Base-by-base conservation (phyloP, 768 basidiomycete genomes). In the Dentipellis fragilis region DNA sequence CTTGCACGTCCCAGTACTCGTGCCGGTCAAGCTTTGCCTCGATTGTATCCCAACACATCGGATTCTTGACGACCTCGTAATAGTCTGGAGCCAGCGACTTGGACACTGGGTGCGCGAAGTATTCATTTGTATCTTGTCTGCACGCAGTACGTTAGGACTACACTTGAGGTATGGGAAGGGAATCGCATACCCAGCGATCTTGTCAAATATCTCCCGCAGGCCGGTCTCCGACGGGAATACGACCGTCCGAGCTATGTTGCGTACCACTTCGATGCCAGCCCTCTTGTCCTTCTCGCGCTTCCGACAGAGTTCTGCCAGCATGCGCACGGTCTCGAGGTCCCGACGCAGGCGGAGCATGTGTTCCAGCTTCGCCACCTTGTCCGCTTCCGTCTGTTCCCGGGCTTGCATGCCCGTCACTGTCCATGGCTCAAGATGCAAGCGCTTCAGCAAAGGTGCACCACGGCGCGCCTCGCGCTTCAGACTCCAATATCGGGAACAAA, bases 381-480 rank as follows among this genome's bases (percentile, higher is more conserved):
- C 91, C 58, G 87, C 85, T 17, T 93, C 89, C 4, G 83, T 89
- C 63, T 90, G 78, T 34, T 79, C 67, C 60, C 80, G 80, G 7
- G 72, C 72, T 6, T 76, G 76, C 16, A 83, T 78, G 42, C 48
- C 29, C 48, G 79, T 82, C 2, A 91, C 90, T 0, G 94, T 97
- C 96, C 96, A 98, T 0, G 96, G 95, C 72, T 99, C 95, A 23
- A 98, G 73, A 71, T 99, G 93, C 56, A 99, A 67, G 53, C 96
- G 67, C 70, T 98, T 98, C 61, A 99, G 69, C 58, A 98, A 69
- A 10, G 96, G 95, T 9, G 96, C 96, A 4, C 96, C 96, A 40
- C 95, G 71, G 58, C 96, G 79, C 1, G 84, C 91, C 67, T 98
- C 95, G 4, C 96, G 75, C 71, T 99, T 98, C 68, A 99, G 68